Evolutionary conservation across 202 grass and related monocot genomes (phyloP).

Genomic region (Panicum hallii): DNA sequence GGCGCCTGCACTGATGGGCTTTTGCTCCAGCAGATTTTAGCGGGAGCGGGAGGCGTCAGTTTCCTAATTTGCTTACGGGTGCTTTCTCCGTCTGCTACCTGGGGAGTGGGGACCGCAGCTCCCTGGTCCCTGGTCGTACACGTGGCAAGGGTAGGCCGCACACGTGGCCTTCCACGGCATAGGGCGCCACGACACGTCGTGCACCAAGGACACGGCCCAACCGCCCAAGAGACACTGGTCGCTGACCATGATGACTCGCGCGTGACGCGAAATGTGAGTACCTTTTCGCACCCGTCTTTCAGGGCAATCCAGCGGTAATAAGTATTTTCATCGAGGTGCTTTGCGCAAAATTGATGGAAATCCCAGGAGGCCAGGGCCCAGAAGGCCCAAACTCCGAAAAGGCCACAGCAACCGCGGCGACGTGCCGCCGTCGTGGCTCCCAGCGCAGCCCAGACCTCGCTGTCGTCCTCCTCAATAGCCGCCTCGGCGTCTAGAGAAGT

Average conservation of each 20-base stretch:
- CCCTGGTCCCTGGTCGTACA: background rate
- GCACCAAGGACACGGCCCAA: background rate
- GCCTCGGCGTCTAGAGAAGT: background rate
- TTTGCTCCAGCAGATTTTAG: background rate
- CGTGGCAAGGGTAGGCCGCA: constrained; percentile 7
- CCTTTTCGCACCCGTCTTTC: background rate
- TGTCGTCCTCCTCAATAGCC: background rate
- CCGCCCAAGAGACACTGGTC: background rate
- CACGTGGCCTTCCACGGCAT: constrained; percentile 3
- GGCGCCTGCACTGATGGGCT: background rate
- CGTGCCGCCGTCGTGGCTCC: background rate
- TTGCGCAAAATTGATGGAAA: background rate
- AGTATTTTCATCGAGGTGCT: background rate
- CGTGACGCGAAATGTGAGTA: background rate
- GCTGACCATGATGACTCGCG: background rate
- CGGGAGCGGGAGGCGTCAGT: background rate
- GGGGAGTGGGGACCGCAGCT: too few relatives aligned
- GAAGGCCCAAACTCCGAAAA: background rate
- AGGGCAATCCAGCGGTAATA: background rate
- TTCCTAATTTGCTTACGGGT: background rate
- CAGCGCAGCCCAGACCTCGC: background rate
- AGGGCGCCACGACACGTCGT: background rate
- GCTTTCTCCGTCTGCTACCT: background rate
- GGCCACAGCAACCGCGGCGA: background rate
- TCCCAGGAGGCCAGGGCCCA: background rate